Percentiles rank a stretch among this genome's conserved stretches.
Evolutionary conservation across 768 basidiomycete genomes (phyloP).

Genomic region (Podaxis sp.): DNA sequence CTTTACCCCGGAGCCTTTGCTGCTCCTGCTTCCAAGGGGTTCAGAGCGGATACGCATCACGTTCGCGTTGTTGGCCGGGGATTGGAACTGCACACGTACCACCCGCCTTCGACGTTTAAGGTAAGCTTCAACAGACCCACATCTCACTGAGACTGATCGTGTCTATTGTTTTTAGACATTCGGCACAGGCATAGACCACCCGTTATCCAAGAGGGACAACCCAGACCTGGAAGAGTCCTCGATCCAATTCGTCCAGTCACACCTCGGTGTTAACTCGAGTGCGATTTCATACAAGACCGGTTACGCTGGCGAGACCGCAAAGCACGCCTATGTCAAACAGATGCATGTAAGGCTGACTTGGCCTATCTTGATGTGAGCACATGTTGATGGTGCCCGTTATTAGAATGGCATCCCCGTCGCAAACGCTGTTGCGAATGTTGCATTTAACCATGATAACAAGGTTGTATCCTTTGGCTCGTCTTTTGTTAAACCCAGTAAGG

Average conservation of each 20-base stretch:
- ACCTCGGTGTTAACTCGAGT: constrained; percentile 22
- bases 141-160: background rate
- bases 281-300: constrained; percentile 26
- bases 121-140: constrained; percentile 18
- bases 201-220: constrained; percentile 24
- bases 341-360: constrained; percentile 3
- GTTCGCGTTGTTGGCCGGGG: constrained; percentile 27
- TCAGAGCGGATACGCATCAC: constrained; percentile 24
- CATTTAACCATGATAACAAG: constrained; percentile 24
- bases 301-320: constrained; percentile 23
- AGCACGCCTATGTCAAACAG: constrained; percentile 19
- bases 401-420: constrained; percentile 30
- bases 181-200: constrained; percentile 29
- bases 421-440: constrained; percentile 39
- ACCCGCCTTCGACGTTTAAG: constrained; percentile 35
- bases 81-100: constrained; percentile 32
- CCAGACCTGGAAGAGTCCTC: constrained; percentile 23
- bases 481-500: constrained; percentile 40
- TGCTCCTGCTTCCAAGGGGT: background rate
- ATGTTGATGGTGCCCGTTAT: background rate
- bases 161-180: constrained; percentile 23
- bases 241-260: constrained; percentile 23
- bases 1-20: background rate
- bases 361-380: background rate
- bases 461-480: constrained; percentile 43